Base-by-base conservation (phyloP, 768 basidiomycete species). In the Piloderma croceum region DNA sequence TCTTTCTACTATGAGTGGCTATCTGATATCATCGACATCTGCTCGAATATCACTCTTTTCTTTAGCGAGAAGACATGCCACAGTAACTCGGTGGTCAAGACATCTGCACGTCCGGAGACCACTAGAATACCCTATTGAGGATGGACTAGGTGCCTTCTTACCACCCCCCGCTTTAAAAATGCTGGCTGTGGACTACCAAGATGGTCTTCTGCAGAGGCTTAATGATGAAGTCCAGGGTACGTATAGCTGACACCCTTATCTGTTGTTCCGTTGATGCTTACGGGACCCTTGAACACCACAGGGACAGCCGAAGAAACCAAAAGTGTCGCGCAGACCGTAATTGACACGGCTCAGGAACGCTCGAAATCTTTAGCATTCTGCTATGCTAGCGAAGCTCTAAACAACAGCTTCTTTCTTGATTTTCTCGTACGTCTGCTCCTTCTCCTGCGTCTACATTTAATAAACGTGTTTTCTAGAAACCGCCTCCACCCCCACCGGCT, bases 401-500 rank as follows among this genome's bases (percentile, higher is more conserved):
- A 98, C 67, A 98, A 96, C 61, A 81, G 81, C 51, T 98, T 90
- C 74, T 98, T 98, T 72, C 73, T 99, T 21, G 76, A 88, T 49
- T 73, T 71, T 42, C 71, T 99, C 27, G 94, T 97, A 59, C 38
- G 90, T 72, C 29, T 19, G 17, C 19, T 36, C 38, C 25, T 12
- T 5, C 13, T 18, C 3, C 12, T 25, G 10, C 6, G 23, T 24
- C 38, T 25, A 32, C 11, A 23, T 23, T 24, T 15, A 31, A 21
- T 24, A 31, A 33, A n/a, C 33, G 20, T 39, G 44, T 39, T 46
- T 20, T 33, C 13, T 32, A 68, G 68, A 59, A 53, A 42, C 63
- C 66, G 9, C 67, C 68, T 23, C 49, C 57, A 5, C 48, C 33
- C 1, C 29, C 10, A n/a, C 40, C 31, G 12, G 17, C 12, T n/a